Conservation (phyloP, 257 asterid species). For the Solanum corneliomulleri region DNA sequence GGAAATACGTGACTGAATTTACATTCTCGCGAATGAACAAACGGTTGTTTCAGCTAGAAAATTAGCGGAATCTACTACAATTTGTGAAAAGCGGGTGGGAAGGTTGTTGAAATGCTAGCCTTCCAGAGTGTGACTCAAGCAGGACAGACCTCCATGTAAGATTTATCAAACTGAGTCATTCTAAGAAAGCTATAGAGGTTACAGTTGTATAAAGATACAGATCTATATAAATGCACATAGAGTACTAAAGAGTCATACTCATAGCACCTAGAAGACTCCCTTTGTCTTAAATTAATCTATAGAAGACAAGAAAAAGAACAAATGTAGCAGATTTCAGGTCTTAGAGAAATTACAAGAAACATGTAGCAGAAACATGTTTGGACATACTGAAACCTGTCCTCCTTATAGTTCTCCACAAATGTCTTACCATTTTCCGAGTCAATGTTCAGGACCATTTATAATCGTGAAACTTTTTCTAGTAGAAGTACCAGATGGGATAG, state of each 20-base stretch:
- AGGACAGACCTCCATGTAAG: conserved; percentile 67
- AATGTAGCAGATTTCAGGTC: too few relatives aligned
- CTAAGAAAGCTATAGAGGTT: conserved; percentile 27
- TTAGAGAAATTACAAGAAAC: too few relatives aligned
- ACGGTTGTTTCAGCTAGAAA: conserved; percentile 58
- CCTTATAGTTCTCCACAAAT: too few relatives aligned
- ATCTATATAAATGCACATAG: background rate
- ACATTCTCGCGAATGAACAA: conserved; percentile 79
- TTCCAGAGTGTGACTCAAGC: conserved; percentile 45
- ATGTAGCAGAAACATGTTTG: too few relatives aligned
- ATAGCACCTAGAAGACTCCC: background rate
- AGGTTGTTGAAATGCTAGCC: conserved; percentile 44
- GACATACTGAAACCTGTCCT: too few relatives aligned
- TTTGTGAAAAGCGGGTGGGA: conserved; percentile 67
- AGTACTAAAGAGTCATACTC: background rate
- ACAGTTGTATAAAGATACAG: conserved; percentile 38
- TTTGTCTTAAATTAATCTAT: background rate
- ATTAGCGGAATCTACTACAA: conserved; percentile 66
- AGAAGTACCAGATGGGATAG: too few relatives aligned
- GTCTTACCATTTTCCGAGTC: too few relatives aligned
- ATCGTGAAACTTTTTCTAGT: too few relatives aligned
- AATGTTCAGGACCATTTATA: too few relatives aligned
- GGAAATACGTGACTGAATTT: conserved; percentile 61
- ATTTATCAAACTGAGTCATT: conserved; percentile 25
- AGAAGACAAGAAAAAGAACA: background rate